Conservation (phyloP, 1,139 yeast species). For the Geotrichum bryndzae region DNA sequence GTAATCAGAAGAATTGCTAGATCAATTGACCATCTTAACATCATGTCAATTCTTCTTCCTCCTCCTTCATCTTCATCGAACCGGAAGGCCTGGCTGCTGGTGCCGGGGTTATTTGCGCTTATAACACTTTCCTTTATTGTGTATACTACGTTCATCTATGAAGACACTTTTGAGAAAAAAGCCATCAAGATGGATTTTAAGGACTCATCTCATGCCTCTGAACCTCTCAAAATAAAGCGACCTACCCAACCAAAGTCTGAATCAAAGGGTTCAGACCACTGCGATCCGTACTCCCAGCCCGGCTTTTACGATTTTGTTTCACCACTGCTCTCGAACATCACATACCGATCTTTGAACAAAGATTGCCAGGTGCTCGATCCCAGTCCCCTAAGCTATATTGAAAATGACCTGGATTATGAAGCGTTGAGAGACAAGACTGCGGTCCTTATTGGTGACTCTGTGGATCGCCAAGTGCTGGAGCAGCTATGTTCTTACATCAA, state of each 20-base stretch:
- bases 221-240: background rate
- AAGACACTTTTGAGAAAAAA: background rate
- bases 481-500: conserved; percentile 16
- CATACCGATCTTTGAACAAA: background rate
- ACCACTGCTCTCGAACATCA: background rate
- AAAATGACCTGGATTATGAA: background rate
- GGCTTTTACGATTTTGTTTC: background rate
- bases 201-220: background rate
- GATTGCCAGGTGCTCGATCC: background rate
- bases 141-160: background rate
- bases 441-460: conserved; percentile 20
- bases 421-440: conserved; percentile 18
- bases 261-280: background rate
- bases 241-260: background rate
- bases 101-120: background rate
- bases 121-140: background rate
- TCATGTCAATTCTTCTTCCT: background rate
- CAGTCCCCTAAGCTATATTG: background rate
- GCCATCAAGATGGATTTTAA: background rate
- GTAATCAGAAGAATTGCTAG: background rate
- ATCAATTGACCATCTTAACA: background rate
- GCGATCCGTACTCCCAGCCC: background rate
- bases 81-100: background rate
- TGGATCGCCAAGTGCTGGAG: conserved; percentile 18
- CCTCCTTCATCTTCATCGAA: background rate